Evolutionary conservation across 163 green algal genomes (phyloP).

Genomic region (Coccomyxa subellipsoidea): DNA sequence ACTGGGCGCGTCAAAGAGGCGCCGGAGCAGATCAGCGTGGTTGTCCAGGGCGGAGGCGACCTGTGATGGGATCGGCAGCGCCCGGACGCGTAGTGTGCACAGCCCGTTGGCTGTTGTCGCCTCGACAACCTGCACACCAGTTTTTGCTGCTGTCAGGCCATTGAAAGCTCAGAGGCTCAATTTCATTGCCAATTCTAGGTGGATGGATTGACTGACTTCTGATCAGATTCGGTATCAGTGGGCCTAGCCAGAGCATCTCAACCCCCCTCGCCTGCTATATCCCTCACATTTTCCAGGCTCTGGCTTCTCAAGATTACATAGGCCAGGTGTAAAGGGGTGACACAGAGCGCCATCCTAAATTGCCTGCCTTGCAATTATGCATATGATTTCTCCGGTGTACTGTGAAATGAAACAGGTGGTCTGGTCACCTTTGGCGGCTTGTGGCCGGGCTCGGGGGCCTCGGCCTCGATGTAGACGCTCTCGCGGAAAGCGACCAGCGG

Average conservation of each 20-base stretch:
- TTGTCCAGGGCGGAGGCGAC: conserved; percentile 65
- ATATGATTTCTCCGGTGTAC: no score
- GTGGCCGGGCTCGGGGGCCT: conserved; percentile 37
- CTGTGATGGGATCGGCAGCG: conserved; percentile 57
- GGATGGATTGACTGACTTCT: no score
- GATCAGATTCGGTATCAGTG: no score
- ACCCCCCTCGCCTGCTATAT: no score
- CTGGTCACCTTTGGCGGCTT: conserved; percentile 25
- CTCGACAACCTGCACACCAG: conserved; percentile 60
- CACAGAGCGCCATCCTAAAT: no score
- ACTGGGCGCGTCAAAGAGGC: not conserved
- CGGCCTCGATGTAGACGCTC: conserved; percentile 50
- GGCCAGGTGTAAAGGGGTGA: no score
- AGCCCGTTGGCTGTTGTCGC: conserved; percentile 68
- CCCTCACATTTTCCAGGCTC: no score
- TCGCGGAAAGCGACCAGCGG: conserved; percentile 93
- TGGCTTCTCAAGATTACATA: no score
- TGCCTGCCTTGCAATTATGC: no score
- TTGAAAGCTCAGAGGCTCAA: not conserved
- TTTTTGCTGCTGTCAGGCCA: not conserved
- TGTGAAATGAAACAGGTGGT: not conserved
- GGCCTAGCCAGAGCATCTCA: no score
- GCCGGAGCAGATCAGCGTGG: conserved; percentile 43
- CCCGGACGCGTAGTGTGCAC: conserved; percentile 67
- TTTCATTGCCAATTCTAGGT: no score